Evolutionary conservation across 202 grass and related monocot species (phyloP), one percentile per base, ranked within the genome.

Genomic region (Cymbopogon flexuosus): DNA sequence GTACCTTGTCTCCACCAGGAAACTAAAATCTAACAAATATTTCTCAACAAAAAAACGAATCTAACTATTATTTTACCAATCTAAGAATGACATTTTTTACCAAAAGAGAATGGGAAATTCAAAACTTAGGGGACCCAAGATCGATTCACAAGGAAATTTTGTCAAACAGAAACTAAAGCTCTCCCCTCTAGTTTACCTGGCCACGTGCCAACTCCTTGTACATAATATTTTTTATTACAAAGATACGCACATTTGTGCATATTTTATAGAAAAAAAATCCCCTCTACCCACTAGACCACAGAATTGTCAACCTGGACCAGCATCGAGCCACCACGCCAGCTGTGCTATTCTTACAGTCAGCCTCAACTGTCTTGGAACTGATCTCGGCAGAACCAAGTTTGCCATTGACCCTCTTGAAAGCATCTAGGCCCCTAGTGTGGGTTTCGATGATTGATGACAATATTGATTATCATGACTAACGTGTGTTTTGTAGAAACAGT

Each of bases 321-420:
- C 90, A 93, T 74, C 2, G 92, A 94, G 60, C 94, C 94, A 94
- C 90, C 19, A 94, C 84, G 79, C 88, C 66, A 64, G 37, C 54
- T 33, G 68, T 46, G 43, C 5, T 18, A 72, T 68, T 72, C 65
- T 75, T 34, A 5, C 33, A 34, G 2, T 79, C 87, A 60, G 64
- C 73, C 52, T 68, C 67, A 7, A 7, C 76, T 37, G 56, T 52
- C 10, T 65, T 71, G 35, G 71, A 75, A 52, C 75, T 90, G 68
- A 86, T 84, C 16, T 77, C 56, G 76, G 92, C 72, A 33, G 79
- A 42, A 10, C 40, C 40, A 42, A 42, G 40, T 34, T 5, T 34
- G 33, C 2, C 33, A 3, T 34, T 34, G 33, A 34, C 27, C 27
- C 27, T 27, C 27, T 27, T 27, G 27, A 27, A 27, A 27, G 27